Evolutionary conservation across 2,329 filamentous ascomycete genomes (phyloP).

Genomic region (Macroventuria anomochaeta): DNA sequence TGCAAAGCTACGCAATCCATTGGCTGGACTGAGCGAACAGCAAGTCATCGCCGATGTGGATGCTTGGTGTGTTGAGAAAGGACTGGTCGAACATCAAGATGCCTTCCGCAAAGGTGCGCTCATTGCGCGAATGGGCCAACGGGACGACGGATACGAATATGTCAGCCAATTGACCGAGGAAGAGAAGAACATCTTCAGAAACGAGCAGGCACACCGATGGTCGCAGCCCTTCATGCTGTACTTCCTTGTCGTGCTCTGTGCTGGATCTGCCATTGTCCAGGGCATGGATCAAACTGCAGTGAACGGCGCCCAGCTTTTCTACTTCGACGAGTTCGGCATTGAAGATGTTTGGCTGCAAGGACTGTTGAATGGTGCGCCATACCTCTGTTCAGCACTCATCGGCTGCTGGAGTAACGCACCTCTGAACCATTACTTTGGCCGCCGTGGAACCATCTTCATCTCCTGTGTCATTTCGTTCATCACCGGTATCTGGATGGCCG

Average conservation of each 20-base stretch:
- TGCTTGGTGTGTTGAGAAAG: conserved; percentile 59
- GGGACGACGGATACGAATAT: conserved; percentile 57
- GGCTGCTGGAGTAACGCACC: conserved; percentile 46
- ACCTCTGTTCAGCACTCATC: conserved; percentile 51
- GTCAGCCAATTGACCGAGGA: conserved; percentile 58
- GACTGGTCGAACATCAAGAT: conserved; percentile 57
- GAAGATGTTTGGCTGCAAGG: conserved; percentile 38
- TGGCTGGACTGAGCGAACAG: conserved; percentile 60
- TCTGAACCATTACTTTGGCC: conserved; percentile 40
- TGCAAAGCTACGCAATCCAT: conserved; percentile 58
- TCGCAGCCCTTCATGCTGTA: conserved; percentile 71
- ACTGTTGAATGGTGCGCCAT: conserved; percentile 39
- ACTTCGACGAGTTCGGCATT: conserved; percentile 37
- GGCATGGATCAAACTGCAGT: conserved; percentile 54
- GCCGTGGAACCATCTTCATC: conserved; percentile 44
- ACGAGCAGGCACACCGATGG: conserved; percentile 72
- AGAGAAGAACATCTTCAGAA: conserved; percentile 64
- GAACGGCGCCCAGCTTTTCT: conserved; percentile 43
- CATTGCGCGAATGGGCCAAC: conserved; percentile 53
- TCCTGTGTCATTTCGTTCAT: conserved; percentile 43
- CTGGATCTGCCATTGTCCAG: conserved; percentile 72
- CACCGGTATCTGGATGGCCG: conserved; percentile 44
- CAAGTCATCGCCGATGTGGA: conserved; percentile 63
- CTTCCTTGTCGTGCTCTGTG: conserved; percentile 69
- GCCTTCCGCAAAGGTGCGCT: conserved; percentile 60